phyloP scores from a whole-genome alignment of 148 eudicot species.

The Rhododendron simsii region DNA sequence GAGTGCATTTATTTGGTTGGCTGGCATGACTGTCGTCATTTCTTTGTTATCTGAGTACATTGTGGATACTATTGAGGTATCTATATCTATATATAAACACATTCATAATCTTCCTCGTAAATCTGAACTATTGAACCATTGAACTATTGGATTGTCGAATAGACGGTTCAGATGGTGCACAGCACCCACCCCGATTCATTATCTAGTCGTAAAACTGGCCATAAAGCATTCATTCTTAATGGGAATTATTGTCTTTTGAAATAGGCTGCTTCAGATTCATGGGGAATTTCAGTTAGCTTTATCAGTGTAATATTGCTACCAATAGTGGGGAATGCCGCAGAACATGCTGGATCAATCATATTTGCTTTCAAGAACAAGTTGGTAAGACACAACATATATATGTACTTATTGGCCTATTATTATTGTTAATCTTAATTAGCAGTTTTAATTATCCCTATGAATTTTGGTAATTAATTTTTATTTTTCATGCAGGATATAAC shows the following conservation, averaged over 20 bases:
- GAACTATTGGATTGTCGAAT: neutral
- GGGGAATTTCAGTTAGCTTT: constrained; percentile 69
- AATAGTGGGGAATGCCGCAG: constrained; percentile 88
- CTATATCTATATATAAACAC: neutral
- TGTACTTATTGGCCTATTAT: neutral
- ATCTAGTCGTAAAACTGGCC: neutral
- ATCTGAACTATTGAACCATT: neutral
- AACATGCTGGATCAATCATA: constrained; percentile 80
- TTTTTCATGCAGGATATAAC: constrained; percentile 66
- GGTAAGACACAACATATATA: constrained; percentile 32
- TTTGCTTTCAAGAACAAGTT: constrained; percentile 72
- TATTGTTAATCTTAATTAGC: neutral
- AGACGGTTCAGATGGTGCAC: too few species aligned
- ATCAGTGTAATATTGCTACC: constrained; percentile 73
- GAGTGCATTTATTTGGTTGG: constrained; percentile 61
- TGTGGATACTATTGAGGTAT: constrained; percentile 85
- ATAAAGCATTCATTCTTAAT: neutral
- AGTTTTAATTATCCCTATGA: neutral
- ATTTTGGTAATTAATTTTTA: neutral
- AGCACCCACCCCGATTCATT: too few species aligned
- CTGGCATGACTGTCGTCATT: constrained; percentile 50
- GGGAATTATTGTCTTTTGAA: neutral
- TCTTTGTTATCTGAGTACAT: constrained; percentile 67
- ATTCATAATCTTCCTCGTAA: neutral
- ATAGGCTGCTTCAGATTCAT: constrained; percentile 68